Percentiles rank a stretch among this genome's conserved stretches.
These are phyloP conservation scores for Aphanocladium album DNA, from an alignment of 2,329 filamentous ascomycete species.

Conservation along the genomic window DNA sequence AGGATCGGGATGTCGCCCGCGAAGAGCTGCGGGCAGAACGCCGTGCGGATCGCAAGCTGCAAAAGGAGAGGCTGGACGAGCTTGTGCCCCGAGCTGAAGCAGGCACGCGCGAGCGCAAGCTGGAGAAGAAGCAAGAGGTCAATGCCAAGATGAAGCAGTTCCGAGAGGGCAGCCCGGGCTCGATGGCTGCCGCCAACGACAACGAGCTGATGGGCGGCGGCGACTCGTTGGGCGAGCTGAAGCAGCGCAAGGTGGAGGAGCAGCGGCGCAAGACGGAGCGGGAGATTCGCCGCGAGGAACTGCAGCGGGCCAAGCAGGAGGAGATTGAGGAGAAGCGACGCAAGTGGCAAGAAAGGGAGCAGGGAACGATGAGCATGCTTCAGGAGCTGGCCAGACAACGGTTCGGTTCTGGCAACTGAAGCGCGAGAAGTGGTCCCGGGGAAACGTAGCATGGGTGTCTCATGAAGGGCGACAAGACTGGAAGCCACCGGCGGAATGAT, in stretches of 20 bases:
- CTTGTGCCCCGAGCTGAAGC: constrained; percentile 76
- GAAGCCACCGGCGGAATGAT: background rate
- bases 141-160: constrained; percentile 72
- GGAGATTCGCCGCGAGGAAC: constrained; percentile 77
- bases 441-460: background rate
- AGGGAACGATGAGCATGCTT: constrained; percentile 77
- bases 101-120: constrained; percentile 72
- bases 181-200: constrained; percentile 52
- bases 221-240: constrained; percentile 61
- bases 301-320: constrained; percentile 65
- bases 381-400: constrained; percentile 72
- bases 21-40: constrained; percentile 57
- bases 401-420: constrained; percentile 52
- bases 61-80: constrained; percentile 74
- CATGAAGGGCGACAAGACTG: background rate
- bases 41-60: constrained; percentile 57
- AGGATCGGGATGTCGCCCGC: constrained; percentile 47
- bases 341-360: constrained; percentile 70
- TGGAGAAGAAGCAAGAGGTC: constrained; percentile 77
- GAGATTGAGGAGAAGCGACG: constrained; percentile 75
- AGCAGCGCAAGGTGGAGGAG: constrained; percentile 58
- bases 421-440: background rate
- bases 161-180: constrained; percentile 59
- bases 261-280: constrained; percentile 77
- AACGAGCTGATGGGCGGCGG: constrained; percentile 72